Base-by-base conservation (phyloP, 805 yeast species). In the Ogataea kodamae region DNA sequence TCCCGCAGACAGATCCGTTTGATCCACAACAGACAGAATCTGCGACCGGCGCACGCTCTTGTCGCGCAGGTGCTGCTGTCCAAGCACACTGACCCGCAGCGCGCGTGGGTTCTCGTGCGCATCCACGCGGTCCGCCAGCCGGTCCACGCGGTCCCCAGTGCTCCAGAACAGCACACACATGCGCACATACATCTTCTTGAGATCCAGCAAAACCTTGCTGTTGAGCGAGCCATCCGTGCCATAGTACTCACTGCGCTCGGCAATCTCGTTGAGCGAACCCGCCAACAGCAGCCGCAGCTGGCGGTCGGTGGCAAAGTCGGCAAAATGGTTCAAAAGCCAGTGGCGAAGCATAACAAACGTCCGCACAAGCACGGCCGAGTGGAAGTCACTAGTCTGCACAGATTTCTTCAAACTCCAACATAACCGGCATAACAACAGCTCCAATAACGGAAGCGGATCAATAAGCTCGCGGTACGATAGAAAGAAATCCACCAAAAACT, bases 271-370 rank as follows among this genome's bases (percentile, higher is more conserved):
- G 23, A 77, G 44, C 10, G 67, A 65, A 9, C 56, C 42, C 3
- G 68, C 56, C 37, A 76, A 69, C 15, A 57, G 46, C 14, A 48
- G 43, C 35, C 88, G 62, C 20, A 81, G 58, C 34, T 69, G 65
- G 13, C 61, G 47, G 29, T 73, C 67, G 10, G 72, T 59, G 16
- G 81, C 63, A 54, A 89, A 92, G 57, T 92, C 97, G 53, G 85
- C 90, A 50, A 87, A 92, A 56, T 85, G 89, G 57, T 89, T 90
- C 39, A 85, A 60, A 12, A 90, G 57, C 95, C 97, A 90, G 62
- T 86, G 95, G 50, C 97, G 74, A 25, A 92, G 48, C 18, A 83
- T 78, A 17, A 86, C 96, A 63, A 89, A 90, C 0, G 95, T 81
- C 49, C 97, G 69, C 22, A 89, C 71, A 27, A 82, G 65, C 39